phyloP scores from a whole-genome alignment of 768 basidiomycete species.

The Leccinum pellstonianum region DNA sequence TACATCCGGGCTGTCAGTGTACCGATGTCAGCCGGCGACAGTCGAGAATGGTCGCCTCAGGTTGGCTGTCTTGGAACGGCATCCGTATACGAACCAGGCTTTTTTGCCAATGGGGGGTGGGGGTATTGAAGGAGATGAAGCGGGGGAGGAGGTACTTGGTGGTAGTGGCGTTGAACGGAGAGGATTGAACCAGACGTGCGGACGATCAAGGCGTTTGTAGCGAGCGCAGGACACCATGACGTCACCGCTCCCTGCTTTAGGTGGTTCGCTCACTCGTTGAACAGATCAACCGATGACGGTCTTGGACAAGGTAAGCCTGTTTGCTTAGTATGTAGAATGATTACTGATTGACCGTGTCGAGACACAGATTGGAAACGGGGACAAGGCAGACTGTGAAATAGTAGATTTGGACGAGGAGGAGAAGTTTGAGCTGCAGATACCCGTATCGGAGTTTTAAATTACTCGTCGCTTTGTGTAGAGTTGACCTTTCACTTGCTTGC shows the following conservation, averaged over 20 bases:
- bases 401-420: conserved; percentile 40
- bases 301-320: conserved; percentile 55
- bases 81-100: conserved; percentile 85
- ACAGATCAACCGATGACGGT: conserved; percentile 93
- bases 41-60: conserved; percentile 49
- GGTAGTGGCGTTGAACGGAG: conserved; percentile 79
- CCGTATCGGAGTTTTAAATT: conserved; percentile 31
- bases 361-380: conserved; percentile 85
- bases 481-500: conserved; percentile 4
- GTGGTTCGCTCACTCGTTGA: conserved; percentile 7
- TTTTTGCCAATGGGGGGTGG: conserved; percentile 91
- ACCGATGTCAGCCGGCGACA: conserved; percentile 63
- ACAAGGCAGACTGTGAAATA: conserved; percentile 82
- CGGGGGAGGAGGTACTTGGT: conserved; percentile 67
- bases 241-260: background rate
- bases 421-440: background rate
- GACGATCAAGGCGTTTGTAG: conserved; percentile 80
- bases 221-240: conserved; percentile 61
- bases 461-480: conserved; percentile 13
- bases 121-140: conserved; percentile 39
- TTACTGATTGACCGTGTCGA: conserved; percentile 57
- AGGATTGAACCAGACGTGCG: conserved; percentile 34
- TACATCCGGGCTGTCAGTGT: conserved; percentile 75
- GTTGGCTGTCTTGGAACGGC: conserved; percentile 81
- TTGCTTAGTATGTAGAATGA: background rate